Evolutionary conservation across 495 filamentous ascomycete genomes (phyloP), one percentile per base, ranked within the genome.

Genomic region (Aspergillus baeticus): DNA sequence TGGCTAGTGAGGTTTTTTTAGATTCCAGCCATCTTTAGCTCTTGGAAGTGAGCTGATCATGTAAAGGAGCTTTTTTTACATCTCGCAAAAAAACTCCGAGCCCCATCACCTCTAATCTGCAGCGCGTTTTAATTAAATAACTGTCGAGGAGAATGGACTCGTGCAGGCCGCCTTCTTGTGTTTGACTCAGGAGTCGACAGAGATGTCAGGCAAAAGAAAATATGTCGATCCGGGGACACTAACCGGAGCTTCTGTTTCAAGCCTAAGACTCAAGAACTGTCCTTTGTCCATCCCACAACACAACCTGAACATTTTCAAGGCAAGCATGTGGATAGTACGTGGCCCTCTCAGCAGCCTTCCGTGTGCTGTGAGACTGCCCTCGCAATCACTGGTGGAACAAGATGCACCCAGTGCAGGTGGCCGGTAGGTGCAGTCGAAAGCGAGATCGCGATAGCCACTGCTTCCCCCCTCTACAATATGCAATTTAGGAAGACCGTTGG

Each of bases 171-270:
- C 6, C 7, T 43, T 43, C 15, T 5, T 33, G 22, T 54, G n/a
- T 2, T 44, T 20, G 6, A 20, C 22, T 54, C 51, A 44, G 39
- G 39, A 54, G 54, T 20, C 5, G 44, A 20, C 37, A 20, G 38
- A 43, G 31, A 41, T 37, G 18, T 15, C 29, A 55, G 23, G 13
- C 15, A 47, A 54, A 57, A 31, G 31, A 26, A 56, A 17, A 17
- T 18, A 39, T 55, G 62, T 54, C 53, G 58, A 64, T 64, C 58
- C 55, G 62, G 62, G 55, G 58, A 36, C 35, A 59, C 55, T 58
- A 54, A 41, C 62, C 55, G 38, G 43, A 38, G 43, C 48, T n/a
- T 29, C 37, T 26, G 37, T 44, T 43, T 42, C 17, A 44, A n/a
- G n/a, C n/a, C n/a, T n/a, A n/a, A n/a, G n/a, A n/a, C n/a, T n/a